Evolutionary conservation across 805 yeast species (phyloP), one percentile per base, ranked within the genome.

Genomic region (Tanozyma kutaoensis): DNA sequence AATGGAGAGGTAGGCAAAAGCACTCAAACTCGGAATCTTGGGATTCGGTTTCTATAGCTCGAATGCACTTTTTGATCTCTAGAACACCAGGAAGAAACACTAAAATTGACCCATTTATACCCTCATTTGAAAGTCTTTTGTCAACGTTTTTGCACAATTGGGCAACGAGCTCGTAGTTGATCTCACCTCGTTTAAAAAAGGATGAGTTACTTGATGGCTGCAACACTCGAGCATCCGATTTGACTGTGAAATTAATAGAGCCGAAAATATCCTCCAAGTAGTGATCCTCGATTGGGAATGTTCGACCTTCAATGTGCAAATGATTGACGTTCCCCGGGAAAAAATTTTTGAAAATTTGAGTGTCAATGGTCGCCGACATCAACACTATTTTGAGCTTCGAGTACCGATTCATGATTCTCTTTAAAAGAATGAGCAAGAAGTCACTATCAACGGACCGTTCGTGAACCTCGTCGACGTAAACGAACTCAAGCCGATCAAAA

Each of bases 401-500:
- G 28, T 53, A 63, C 26, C 58, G 62, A 8, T 52, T 43, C 36
- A 75, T 40, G 4, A 84, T 53, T 21, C 64, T 65, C 40, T 81
- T 85, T 34, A 88, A 55, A 25, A 88, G 65, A 28, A 85, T 81
- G 28, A 88, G 57, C 21, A 88, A 58, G 30, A 86, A 73, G 49
- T 88, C 97, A 33, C 86, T 73, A 41, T 88, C 97, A 30, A 86
- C 70, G 0, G 95, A 84, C 38, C 97, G 58, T 51, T 88, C 97
- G 48, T 88, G 97, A n/a, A 88, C 97, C 52, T 88, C 97, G 60
- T 88, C 97, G 22, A 86, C 72, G 22, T 86, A 73, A 21, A 86
- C 68, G 42, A 77, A 79, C 18, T 75, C 72, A 12, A 86, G 52
- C 28, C 66, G 54, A 10, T 62, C 58, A 33, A 79, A 66, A 15